Percentiles rank a stretch among this genome's conserved stretches.
phyloP scores from a whole-genome alignment of 2,329 filamentous ascomycete species.

The Colletotrichum noveboracense region DNA sequence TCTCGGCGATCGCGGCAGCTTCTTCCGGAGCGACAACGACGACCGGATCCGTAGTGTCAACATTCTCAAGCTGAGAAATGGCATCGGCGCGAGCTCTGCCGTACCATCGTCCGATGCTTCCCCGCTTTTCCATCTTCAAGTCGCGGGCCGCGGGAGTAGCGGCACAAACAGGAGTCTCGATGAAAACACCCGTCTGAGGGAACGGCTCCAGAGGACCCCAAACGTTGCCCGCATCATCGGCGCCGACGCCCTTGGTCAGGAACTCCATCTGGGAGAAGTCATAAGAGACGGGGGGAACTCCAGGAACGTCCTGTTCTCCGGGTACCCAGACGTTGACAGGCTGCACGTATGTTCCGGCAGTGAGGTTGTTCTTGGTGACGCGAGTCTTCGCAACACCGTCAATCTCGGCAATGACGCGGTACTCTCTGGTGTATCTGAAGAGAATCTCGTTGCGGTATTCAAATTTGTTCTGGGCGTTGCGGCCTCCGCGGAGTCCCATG shows the following conservation, averaged over 20 bases:
- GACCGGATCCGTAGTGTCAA: conserved; percentile 13
- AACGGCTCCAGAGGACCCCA: conserved; percentile 43
- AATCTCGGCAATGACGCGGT: conserved; percentile 36
- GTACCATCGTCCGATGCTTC: conserved; percentile 14
- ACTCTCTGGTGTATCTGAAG: conserved; percentile 38
- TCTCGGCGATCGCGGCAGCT: neutral
- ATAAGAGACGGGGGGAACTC: conserved; percentile 35
- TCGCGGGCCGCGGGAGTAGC: neutral
- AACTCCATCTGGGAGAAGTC: conserved; percentile 41
- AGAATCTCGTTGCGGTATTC: conserved; percentile 38
- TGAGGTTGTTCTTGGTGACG: conserved; percentile 37
- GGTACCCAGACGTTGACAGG: conserved; percentile 42
- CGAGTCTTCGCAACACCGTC: conserved; percentile 34
- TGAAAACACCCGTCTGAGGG: conserved; percentile 39
- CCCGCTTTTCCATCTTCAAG: neutral
- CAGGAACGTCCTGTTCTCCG: conserved; percentile 40
- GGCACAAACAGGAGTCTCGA: conserved; percentile 21
- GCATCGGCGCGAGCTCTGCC: conserved; percentile 17
- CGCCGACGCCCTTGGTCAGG: conserved; percentile 38
- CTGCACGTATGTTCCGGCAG: conserved; percentile 38
- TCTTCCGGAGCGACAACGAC: neutral
- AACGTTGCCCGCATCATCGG: conserved; percentile 36
- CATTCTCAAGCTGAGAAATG: conserved; percentile 18
- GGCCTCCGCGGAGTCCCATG: conserved; percentile 33
- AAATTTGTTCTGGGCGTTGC: conserved; percentile 40